A percentile compares a stretch with the other conserved stretches of the same genome.
Evolutionary conservation across 495 filamentous ascomycete genomes (phyloP).

Genomic region (Chaetomium tenue): DNA sequence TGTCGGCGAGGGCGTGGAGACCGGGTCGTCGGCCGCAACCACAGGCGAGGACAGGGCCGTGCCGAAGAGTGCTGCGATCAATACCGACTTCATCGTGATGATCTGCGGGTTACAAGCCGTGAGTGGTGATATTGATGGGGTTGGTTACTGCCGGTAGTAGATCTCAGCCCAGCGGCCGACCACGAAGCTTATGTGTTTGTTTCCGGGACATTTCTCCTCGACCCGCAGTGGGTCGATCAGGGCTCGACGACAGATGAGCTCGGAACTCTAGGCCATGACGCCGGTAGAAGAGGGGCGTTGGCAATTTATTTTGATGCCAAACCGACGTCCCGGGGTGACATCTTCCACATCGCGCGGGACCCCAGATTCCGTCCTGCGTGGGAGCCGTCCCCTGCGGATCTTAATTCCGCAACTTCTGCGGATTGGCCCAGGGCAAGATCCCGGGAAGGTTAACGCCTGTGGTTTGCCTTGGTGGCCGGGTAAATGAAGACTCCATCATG

Average conservation of each 20-base stretch:
- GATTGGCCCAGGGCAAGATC: background rate
- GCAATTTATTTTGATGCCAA: slow-evolving; percentile 7
- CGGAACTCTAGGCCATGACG: background rate
- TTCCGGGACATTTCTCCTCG: background rate
- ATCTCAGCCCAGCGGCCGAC: background rate
- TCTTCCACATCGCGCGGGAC: slow-evolving; percentile 6
- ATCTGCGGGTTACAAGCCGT: background rate
- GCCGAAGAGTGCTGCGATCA: slow-evolving; percentile 23
- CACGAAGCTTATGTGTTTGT: background rate
- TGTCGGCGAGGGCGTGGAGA: slow-evolving; percentile 28
- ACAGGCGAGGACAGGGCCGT: slow-evolving; percentile 24
- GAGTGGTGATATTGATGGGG: background rate
- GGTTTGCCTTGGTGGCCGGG: background rate
- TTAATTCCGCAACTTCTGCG: background rate
- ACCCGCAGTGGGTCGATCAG: background rate
- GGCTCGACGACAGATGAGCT: background rate
- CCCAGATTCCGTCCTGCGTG: slow-evolving; percentile 7
- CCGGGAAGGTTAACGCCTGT: background rate
- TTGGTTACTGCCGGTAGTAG: background rate
- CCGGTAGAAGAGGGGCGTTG: background rate
- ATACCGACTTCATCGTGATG: slow-evolving; percentile 19
- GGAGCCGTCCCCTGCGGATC: background rate
- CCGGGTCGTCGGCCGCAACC: slow-evolving; percentile 15
- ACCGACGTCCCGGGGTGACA: background rate
- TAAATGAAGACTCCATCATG: slow-evolving; percentile 1